A percentile compares a stretch with the other conserved stretches of the same genome.
Evolutionary conservation across 768 basidiomycete genomes (phyloP).

Genomic region (Pleurotus giganteus): DNA sequence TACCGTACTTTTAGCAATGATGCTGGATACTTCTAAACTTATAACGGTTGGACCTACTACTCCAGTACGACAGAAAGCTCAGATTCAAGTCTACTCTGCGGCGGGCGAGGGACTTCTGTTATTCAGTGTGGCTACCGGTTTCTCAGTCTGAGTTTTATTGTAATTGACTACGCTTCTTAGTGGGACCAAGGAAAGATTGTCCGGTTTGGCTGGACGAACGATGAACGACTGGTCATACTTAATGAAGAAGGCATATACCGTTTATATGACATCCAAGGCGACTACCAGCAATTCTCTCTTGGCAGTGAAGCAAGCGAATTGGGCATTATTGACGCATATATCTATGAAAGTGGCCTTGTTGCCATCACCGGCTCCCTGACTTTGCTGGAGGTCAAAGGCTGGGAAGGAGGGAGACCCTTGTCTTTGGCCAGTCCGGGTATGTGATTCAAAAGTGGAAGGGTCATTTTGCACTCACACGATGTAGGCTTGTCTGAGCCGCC

Average conservation of each 20-base stretch:
- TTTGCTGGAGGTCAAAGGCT: conserved; percentile 85
- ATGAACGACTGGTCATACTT: conserved; percentile 79
- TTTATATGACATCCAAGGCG: conserved; percentile 82
- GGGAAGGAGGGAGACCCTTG: conserved; percentile 76
- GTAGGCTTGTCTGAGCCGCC: conserved; percentile 78
- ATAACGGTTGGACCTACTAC: conserved; percentile 64
- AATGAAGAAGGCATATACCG: conserved; percentile 94
- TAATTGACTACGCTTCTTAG: conserved; percentile 37
- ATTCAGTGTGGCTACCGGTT: conserved; percentile 63
- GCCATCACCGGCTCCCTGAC: conserved; percentile 75
- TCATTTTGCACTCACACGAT: conserved; percentile 7
- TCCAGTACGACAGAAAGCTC: conserved; percentile 63
- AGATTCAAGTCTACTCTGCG: conserved; percentile 85
- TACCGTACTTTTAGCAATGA: conserved; percentile 67
- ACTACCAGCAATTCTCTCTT: conserved; percentile 83
- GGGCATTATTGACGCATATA: conserved; percentile 82
- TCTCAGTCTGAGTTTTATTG: conserved; percentile 8
- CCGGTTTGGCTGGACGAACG: conserved; percentile 80
- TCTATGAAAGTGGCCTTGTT: conserved; percentile 86
- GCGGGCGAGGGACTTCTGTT: conserved; percentile 71
- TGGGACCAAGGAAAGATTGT: conserved; percentile 90
- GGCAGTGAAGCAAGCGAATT: conserved; percentile 79
- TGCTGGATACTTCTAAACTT: conserved; percentile 81
- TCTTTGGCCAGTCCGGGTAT: conserved; percentile 73
- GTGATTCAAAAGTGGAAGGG: conserved; percentile 20